Conservation (phyloP, 2,329 filamentous ascomycete species). For the Nigrograna mackinnonii region DNA sequence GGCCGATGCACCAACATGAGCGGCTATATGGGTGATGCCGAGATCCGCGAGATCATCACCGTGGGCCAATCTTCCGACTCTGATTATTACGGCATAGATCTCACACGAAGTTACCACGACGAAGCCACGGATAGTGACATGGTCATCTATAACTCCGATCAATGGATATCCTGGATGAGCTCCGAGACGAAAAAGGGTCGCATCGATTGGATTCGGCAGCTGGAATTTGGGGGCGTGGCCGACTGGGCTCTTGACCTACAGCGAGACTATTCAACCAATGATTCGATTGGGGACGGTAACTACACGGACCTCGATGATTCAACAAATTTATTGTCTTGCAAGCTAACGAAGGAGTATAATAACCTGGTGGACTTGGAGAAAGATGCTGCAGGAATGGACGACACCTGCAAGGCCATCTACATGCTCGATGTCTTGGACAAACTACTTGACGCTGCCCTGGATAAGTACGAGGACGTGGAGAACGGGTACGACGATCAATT, state of each 20-base stretch:
- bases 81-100: not conserved
- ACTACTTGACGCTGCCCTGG: conserved; percentile 1
- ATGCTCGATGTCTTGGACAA: conserved; percentile 4
- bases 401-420: conserved; percentile 2
- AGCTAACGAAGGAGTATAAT: conserved; percentile 1
- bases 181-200: conserved; percentile 3
- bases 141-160: not conserved
- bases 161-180: conserved; percentile 9
- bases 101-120: not conserved
- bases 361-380: conserved; percentile 5
- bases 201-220: conserved; percentile 6
- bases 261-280: not conserved
- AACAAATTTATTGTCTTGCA: conserved; percentile 3
- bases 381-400: not conserved
- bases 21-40: conserved; percentile 46
- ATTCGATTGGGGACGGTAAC: not conserved
- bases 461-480: conserved; percentile 6
- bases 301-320: conserved; percentile 1
- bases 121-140: conserved; percentile 1
- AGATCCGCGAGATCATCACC: conserved; percentile 45
- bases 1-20: conserved; percentile 42
- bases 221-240: conserved; percentile 32
- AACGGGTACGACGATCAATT: conserved; percentile 9
- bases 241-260: conserved; percentile 40
- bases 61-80: conserved; percentile 4